Evolutionary conservation across 2,329 filamentous ascomycete genomes (phyloP).

Genomic region (Coniella vitis): DNA sequence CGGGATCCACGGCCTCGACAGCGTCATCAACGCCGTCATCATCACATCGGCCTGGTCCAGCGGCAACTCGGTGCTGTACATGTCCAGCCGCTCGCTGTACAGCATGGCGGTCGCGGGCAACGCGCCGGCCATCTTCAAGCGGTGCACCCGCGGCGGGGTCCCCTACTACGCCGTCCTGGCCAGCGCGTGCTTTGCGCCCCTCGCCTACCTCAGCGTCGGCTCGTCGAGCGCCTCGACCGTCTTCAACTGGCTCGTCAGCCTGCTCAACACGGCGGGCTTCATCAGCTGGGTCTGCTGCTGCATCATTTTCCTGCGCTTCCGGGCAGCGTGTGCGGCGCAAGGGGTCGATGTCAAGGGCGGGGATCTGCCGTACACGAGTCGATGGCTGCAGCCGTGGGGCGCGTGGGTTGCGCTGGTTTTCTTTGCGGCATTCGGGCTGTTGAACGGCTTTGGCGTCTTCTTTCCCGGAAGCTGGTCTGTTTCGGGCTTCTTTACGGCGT

Average conservation of each 20-base stretch:
- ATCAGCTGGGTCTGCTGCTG: conserved; percentile 49
- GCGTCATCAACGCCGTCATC: conserved; percentile 62
- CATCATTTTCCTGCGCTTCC: conserved; percentile 53
- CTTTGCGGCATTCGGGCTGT: conserved; percentile 36
- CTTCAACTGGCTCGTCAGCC: conserved; percentile 53
- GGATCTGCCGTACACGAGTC: conserved; percentile 44
- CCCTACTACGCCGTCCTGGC: conserved; percentile 30
- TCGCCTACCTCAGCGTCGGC: conserved; percentile 59
- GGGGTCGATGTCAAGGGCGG: conserved; percentile 24
- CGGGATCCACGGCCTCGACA: conserved; percentile 52
- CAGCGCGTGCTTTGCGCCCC: conserved; percentile 51
- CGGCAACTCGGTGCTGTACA: conserved; percentile 28
- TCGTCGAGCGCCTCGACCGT: conserved; percentile 50
- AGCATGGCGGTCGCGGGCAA: conserved; percentile 39
- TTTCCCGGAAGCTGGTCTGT: conserved; percentile 51
- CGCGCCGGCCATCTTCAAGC: conserved; percentile 38
- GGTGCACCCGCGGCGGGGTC: conserved; percentile 38
- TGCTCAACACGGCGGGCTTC: conserved; percentile 44
- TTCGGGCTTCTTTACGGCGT: conserved; percentile 53
- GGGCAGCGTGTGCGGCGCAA: conserved; percentile 39
- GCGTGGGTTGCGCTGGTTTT: conserved; percentile 36
- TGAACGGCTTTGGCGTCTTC: conserved; percentile 62
- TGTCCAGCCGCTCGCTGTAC: conserved; percentile 33
- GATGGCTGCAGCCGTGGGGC: conserved; percentile 48
- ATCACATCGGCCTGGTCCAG: conserved; percentile 35